Base-by-base conservation (phyloP, 495 filamentous ascomycete species). In the Penicillium manginii region DNA sequence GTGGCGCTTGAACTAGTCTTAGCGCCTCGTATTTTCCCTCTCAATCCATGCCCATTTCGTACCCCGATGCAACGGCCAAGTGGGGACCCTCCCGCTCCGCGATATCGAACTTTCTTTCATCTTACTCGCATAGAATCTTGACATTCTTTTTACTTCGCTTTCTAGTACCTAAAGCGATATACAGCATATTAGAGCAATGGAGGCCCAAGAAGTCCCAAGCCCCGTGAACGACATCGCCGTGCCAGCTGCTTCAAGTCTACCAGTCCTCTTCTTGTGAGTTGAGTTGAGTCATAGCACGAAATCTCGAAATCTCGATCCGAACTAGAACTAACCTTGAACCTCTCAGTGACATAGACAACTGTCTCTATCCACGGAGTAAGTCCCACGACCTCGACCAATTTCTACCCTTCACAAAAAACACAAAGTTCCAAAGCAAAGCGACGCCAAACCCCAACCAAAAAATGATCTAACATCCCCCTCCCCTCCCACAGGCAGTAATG, bases 321-420 rank as follows among this genome's bases (percentile, higher is more conserved):
- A n/a, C 35, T 29, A 11, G 11, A n/a, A 37, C 14, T 18, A 43
- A 43, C 40, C 18, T 4, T 19, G 15, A 40, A 17, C 7, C 15
- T n/a, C 4, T 1, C 5, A 47, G 45, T 15, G 45, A 47, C 21
- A 47, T 47, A 12, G 45, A 47, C 45, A 47, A 47, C 21, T 47
- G 45, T 47, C 45, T 47, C 45, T 47, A 47, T 15, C 45, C 45
- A 26, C 18, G 45, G 9, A 47, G 45, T 47, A 47, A 26, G 40
- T 18, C 15, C 40, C 14, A n/a, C 12, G 39, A 26, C 23, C 7
- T 4, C 26, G 26, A 26, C 26, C 26, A 29, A 29, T 0, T 8
- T 23, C 23, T 23, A 23, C 2, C 23, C 4, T 23, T 23, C 26
- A 29, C 6, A 8, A 29, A 8, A 7, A 29, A 8, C n/a, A 5